Evolutionary conservation across 1,139 yeast species (phyloP), one percentile per base, ranked within the genome.

Genomic region (Magnusiomyces tetraspermus): DNA sequence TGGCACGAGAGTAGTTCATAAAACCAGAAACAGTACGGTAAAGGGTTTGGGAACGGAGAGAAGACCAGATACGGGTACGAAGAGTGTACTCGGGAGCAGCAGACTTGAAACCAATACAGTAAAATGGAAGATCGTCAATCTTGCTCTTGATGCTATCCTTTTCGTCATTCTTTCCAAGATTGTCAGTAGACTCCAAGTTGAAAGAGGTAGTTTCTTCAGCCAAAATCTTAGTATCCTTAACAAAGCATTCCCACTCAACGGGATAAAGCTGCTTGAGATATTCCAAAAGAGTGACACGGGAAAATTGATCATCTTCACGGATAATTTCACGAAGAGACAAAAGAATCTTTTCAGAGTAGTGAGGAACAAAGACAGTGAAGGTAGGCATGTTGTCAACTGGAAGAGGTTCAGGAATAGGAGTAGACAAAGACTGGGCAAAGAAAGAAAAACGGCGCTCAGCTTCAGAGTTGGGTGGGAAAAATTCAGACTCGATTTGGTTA

Each of bases 311-410:
- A 71, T 92, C 98, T 75, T 92, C 98, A 72, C 97, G 88, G 67
- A 92, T 92, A 72, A 92, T 92, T 75, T 92, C 98, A 73, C 96
- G 87, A 70, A 92, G 78, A 42, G 97, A 89, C 58, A 92, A 76
- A 67, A 92, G 78, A 64, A 92, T 90, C 83, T 94, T 92, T 77
- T 92, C 98, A 58, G 96, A 82, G 75, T 92, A 92, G 71, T 92
- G 98, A 69, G 98, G 98, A 64, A 95, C 90, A 74, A 92, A 79
- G 52, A 92, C 98, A 51, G 97, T 89, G 70, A 92, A 92, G 13
- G 97, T 92, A 58, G 98, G 98, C 98, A 92, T 92, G 76, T 92
- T 92, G 73, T 92, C 98, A 62, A 92, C 97, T 40, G 98, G 98
- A 66, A 92, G 78, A 57, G 98, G 97, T 73, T 92, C 97, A 59